phyloP scores from a whole-genome alignment of 2,329 filamentous ascomycete species.

The Penicillium sp. region DNA sequence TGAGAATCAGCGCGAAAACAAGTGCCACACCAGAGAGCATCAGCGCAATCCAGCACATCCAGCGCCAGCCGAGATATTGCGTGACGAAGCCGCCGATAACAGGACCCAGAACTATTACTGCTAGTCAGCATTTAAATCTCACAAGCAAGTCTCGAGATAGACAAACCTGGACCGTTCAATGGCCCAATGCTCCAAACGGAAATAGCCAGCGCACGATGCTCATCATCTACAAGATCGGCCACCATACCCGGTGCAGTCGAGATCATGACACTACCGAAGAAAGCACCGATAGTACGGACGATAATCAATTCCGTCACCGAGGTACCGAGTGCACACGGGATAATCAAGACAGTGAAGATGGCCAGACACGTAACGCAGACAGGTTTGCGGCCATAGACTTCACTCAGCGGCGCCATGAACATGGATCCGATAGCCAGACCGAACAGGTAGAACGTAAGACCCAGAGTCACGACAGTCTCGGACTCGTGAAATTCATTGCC shows the following conservation, averaged over 20 bases:
- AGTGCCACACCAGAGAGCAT: slow-evolving; percentile 64
- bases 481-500: slow-evolving; percentile 58
- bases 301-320: slow-evolving; percentile 65
- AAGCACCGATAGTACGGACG: slow-evolving; percentile 66
- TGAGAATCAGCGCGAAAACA: slow-evolving; percentile 54
- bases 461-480: slow-evolving; percentile 62
- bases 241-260: slow-evolving; percentile 77
- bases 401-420: slow-evolving; percentile 63
- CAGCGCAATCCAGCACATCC: slow-evolving; percentile 76
- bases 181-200: slow-evolving; percentile 79
- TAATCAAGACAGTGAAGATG: slow-evolving; percentile 62
- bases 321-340: slow-evolving; percentile 66
- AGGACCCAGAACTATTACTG: slow-evolving; percentile 50
- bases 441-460: slow-evolving; percentile 71
- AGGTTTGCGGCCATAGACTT: slow-evolving; percentile 44
- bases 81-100: slow-evolving; percentile 77
- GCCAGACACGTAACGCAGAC: slow-evolving; percentile 64
- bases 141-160: neutral
- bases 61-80: slow-evolving; percentile 70
- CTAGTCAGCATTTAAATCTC: neutral
- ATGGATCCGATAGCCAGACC: slow-evolving; percentile 68
- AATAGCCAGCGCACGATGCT: slow-evolving; percentile 75
- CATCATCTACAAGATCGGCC: slow-evolving; percentile 74
- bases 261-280: slow-evolving; percentile 75
- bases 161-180: slow-evolving; percentile 62